Evolutionary conservation across 73 alveolate species (phyloP), one percentile per base, ranked within the genome.

Genomic region (Chromera velia): DNA sequence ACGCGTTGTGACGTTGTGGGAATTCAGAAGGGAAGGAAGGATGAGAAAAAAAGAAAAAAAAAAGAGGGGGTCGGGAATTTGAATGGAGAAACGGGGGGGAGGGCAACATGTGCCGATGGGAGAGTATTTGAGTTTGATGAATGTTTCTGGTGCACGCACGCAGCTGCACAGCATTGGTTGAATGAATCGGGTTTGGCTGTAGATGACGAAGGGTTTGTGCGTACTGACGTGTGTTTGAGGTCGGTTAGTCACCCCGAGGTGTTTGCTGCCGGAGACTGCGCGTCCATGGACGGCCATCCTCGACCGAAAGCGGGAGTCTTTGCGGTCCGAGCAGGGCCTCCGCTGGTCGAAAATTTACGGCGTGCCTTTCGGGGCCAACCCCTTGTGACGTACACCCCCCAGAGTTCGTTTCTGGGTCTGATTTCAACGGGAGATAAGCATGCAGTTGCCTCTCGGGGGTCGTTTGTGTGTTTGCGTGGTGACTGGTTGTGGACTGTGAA

Each of bases 81-180:
- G n/a, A n/a, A n/a, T n/a, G n/a, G n/a, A n/a, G n/a, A n/a, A n/a
- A n/a, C n/a, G 55, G 55, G 55, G 22, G 55, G 55, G 22, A 40
- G 22, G 13, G 22, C 13, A 4, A 13, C 55, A 40, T 40, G 33
- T 26, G 34, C n/a, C 24, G 46, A 66, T 26, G 46, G 45, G 1
- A 17, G 45, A 33, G 1, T 40, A 26, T 30, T 24, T 26, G 70
- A 65, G 27, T 75, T 63, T 32, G 82, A 75, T 31, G 82, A 75
- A 1, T 75, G 82, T 17, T 63, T 75, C 67, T 75, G 82, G 82
- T 75, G 82, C 74, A 75, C 82, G 4, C 75, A 75, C 24, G 82
- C 74, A 46, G 62, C 82, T 7, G 74, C 82, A 0, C 82, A 75
- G 71, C 31, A 47, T 27, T 75, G 82, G 82, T 67, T 75, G 33